phyloP scores from a whole-genome alignment of 2,329 filamentous ascomycete species.

The Fusarium liriodendri region DNA sequence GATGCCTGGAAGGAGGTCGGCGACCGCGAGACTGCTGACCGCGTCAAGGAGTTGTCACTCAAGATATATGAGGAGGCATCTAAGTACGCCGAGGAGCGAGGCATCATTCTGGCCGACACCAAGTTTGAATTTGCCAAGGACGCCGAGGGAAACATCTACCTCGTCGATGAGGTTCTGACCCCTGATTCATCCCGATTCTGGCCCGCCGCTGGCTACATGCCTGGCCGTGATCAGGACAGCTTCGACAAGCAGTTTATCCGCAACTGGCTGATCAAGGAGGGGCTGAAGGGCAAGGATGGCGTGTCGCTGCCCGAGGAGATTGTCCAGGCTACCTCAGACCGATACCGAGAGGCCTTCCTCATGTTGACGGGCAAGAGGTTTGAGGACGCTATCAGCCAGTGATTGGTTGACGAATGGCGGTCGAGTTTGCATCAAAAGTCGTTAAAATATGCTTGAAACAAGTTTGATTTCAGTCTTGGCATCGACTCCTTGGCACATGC shows the following conservation, averaged over 20 bases:
- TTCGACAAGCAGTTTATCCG: conserved; percentile 89
- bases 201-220: conserved; percentile 71
- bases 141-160: conserved; percentile 43
- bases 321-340: conserved; percentile 71
- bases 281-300: conserved; percentile 58
- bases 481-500: neutral
- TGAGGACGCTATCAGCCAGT: conserved; percentile 42
- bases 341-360: conserved; percentile 82
- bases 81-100: conserved; percentile 39
- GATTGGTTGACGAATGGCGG: neutral
- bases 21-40: conserved; percentile 43
- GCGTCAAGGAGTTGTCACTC: conserved; percentile 43
- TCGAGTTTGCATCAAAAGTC: neutral
- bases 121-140: conserved; percentile 44
- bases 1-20: conserved; percentile 60
- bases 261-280: conserved; percentile 80
- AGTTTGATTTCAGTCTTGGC: conserved; percentile 30
- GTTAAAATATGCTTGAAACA: conserved; percentile 7
- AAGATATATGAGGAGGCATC: conserved; percentile 42
- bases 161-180: conserved; percentile 42
- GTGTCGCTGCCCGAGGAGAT: conserved; percentile 77
- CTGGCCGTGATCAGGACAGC: conserved; percentile 78
- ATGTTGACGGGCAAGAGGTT: conserved; percentile 69
- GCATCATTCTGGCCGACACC: conserved; percentile 41
- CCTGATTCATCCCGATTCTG: conserved; percentile 84